Base-by-base conservation (phyloP, 2,329 filamentous ascomycete species). In the Exophiala calicioides region DNA sequence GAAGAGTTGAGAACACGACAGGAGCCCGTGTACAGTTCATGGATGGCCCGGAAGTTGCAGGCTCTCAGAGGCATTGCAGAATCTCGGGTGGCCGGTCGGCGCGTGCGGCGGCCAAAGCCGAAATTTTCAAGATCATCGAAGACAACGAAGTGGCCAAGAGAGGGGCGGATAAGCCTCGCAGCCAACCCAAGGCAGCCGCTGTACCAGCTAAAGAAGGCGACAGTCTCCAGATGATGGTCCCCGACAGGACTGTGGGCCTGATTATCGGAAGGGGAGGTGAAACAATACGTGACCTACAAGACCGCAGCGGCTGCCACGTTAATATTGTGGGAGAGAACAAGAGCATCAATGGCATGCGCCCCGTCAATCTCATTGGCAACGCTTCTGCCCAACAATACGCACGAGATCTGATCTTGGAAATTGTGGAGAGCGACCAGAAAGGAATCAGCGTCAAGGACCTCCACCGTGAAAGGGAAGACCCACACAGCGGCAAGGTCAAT, bases 231-330 rank as follows among this genome's bases (percentile, higher is more conserved):
- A 94, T 95, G 61, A 93, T 95, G 87, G 90, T 95, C 13, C 90
- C 90, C 35, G 90, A 95, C 69, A 85, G 89, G 61, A 95, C 90
- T 6, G 90, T 95, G 50, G 90, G 90, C 40, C 75, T 95, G 34
- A 95, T 95, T 59, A 95, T 95, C 63, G 90, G 90, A n/a, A 86
- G 90, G 58, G 88, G 88, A 30, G 90, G 90, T 49, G 90, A 95
- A 70, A 95, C 90, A 1, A 95, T 95, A 61, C 84, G 89, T 62
- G 90, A 95, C 64, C 76, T 95, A 18, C 90, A 95, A 69, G 90
- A 95, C 66, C 80, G 88, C 53, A 93, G 87, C 60, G 88, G 87
- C n/a, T 95, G 90, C 66, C 90, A 95, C 67, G 89, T 95, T 66
- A 95, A 95, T 67, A 95, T 95, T 62, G 88, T 95, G 30, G 87